phyloP scores from a whole-genome alignment of 352 stramenopile species.

The Phytophthora colocasiae region DNA sequence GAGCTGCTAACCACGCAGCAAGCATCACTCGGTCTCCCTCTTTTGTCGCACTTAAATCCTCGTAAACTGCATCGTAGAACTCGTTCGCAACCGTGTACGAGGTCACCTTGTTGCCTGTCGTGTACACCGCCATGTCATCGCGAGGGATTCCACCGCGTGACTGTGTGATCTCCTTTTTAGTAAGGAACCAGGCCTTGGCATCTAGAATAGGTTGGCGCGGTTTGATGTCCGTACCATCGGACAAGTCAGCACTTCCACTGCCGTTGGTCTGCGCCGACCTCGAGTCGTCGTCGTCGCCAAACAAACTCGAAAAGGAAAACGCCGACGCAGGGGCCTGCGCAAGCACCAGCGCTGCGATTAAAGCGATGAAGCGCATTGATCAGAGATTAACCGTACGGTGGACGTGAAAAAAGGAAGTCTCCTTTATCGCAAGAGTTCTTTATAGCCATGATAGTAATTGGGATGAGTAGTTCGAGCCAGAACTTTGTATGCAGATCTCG shows the following conservation, averaged over 20 bases:
- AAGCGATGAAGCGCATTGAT: neutral
- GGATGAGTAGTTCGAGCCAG: conserved; percentile 7
- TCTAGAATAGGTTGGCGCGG: conserved; percentile 47
- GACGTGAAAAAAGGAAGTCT: neutral
- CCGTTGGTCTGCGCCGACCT: neutral
- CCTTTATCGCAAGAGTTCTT: neutral
- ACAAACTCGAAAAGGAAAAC: conserved; percentile 20
- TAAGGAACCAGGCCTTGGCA: conserved; percentile 57
- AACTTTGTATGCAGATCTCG: no score
- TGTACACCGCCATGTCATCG: conserved; percentile 40
- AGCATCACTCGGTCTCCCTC: conserved; percentile 39
- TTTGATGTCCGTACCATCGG: conserved; percentile 15
- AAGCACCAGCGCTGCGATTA: neutral
- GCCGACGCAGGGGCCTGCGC: conserved; percentile 5
- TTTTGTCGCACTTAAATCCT: conserved; percentile 39
- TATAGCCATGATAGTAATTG: conserved; percentile 1
- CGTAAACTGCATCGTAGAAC: conserved; percentile 50
- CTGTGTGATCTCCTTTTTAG: conserved; percentile 47
- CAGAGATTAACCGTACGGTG: neutral
- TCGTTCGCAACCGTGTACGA: conserved; percentile 45
- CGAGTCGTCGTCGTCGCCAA: neutral
- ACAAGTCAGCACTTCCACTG: conserved; percentile 1
- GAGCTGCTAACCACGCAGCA: conserved; percentile 49
- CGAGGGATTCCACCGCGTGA: conserved; percentile 51
- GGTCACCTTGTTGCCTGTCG: conserved; percentile 51